phyloP scores from a whole-genome alignment of 495 filamentous ascomycete species.

The Collariella sp. region DNA sequence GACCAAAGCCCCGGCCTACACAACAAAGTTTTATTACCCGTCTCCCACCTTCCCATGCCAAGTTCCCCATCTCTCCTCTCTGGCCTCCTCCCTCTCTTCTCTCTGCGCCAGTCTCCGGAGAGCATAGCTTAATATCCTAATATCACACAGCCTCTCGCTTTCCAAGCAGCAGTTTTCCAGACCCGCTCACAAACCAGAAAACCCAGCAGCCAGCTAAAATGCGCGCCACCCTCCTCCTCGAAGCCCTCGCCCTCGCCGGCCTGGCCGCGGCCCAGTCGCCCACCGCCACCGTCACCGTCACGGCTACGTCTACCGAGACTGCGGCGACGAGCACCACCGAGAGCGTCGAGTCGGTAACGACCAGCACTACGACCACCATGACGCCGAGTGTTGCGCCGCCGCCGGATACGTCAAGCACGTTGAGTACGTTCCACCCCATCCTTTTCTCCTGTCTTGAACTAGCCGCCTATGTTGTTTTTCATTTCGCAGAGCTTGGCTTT shows the following conservation, averaged over 20 bases:
- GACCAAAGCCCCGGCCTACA: too few species aligned
- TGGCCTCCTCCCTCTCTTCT: too few species aligned
- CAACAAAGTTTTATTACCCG: too few species aligned
- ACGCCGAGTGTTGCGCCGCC: not conserved
- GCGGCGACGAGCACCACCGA: slow-evolving; percentile 6
- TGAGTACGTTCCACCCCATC: not conserved
- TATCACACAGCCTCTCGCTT: not conserved
- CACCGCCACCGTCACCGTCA: slow-evolving; percentile 57
- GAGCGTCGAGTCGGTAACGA: not conserved
- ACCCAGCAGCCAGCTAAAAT: slow-evolving; percentile 10
- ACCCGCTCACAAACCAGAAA: not conserved
- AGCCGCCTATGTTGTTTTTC: too few species aligned
- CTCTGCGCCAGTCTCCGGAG: too few species aligned
- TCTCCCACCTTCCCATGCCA: too few species aligned
- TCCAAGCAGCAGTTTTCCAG: not conserved
- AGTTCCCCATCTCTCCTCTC: too few species aligned
- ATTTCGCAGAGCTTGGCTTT: too few species aligned
- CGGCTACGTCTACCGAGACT: slow-evolving; percentile 53
- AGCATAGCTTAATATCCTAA: too few species aligned
- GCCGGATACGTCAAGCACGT: not conserved
- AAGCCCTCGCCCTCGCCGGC: not conserved
- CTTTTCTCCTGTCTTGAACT: not conserved
- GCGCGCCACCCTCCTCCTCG: slow-evolving; percentile 7
- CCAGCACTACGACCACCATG: not conserved
- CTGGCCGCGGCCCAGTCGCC: slow-evolving; percentile 29